These are phyloP conservation scores for Chaetomium sp. DNA, from an alignment of 2,329 filamentous ascomycete species.

Conservation along the genomic window DNA sequence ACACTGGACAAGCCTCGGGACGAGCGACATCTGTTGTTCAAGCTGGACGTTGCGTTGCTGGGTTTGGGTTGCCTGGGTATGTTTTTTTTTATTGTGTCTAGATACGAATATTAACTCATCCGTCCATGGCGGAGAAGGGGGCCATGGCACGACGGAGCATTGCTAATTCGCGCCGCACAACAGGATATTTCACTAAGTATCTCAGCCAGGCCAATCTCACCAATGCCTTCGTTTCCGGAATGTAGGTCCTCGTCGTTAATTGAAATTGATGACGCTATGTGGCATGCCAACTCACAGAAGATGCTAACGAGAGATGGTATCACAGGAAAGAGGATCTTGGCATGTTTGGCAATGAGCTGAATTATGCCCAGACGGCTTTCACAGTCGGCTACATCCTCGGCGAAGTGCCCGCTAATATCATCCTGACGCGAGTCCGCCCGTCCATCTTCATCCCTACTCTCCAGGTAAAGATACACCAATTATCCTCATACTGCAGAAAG, in stretches of 20 bases:
- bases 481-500: no score
- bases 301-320: no score
- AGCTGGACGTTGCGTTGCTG: background rate
- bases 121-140: no score
- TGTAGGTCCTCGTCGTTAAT: background rate
- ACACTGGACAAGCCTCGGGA: background rate
- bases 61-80: background rate
- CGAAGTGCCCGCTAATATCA: background rate
- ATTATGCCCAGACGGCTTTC: background rate
- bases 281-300: no score
- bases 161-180: no score
- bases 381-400: constrained; percentile 2
- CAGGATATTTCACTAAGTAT: constrained; percentile 2
- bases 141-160: no score
- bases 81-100: no score
- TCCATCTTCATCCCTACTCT: background rate
- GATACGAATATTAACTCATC: no score
- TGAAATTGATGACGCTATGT: no score
- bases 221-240: background rate
- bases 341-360: background rate
- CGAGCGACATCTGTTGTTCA: background rate
- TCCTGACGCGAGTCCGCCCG: background rate
- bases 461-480: background rate
- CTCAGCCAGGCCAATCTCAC: constrained; percentile 1
- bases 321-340: constrained; percentile 1